A percentile compares a stretch with the other conserved stretches of the same genome.
These are phyloP conservation scores for Amauroascus verrucosus DNA, from an alignment of 2,329 filamentous ascomycete species.

Conservation along the genomic window DNA sequence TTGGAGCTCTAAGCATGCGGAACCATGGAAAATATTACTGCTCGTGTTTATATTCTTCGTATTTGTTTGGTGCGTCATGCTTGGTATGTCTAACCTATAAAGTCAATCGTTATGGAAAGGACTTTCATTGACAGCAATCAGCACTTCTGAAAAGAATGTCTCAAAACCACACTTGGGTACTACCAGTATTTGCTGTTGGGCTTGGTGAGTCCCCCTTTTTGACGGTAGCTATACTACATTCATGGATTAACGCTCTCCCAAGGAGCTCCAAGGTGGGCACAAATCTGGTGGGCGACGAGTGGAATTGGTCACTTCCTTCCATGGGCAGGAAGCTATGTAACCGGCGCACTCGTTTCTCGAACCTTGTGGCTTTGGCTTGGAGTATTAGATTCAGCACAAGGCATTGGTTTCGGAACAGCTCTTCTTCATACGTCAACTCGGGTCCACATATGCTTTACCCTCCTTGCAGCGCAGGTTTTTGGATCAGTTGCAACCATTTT, in stretches of 20 bases:
- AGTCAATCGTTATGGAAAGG: not conserved
- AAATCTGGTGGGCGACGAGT: conserved; percentile 56
- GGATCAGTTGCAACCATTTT: conserved; percentile 54
- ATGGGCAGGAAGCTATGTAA: conserved; percentile 48
- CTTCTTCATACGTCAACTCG: conserved; percentile 55
- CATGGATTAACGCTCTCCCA: not conserved
- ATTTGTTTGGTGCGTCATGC: conserved; percentile 44
- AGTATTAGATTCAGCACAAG: conserved; percentile 54
- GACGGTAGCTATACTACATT: not conserved
- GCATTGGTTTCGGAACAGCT: conserved; percentile 59
- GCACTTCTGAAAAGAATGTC: conserved; percentile 46
- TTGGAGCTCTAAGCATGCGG: conserved; percentile 48
- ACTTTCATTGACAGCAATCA: conserved; percentile 25
- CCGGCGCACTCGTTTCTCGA: conserved; percentile 47
- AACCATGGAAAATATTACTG: conserved; percentile 47
- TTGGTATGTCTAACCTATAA: conserved; percentile 17
- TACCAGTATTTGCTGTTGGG: conserved; percentile 58
- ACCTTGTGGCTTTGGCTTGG: conserved; percentile 58
- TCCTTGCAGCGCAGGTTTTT: conserved; percentile 47
- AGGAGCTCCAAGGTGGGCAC: conserved; percentile 54
- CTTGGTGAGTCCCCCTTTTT: conserved; percentile 32
- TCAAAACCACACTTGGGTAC: conserved; percentile 53
- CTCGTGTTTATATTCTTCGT: conserved; percentile 43
- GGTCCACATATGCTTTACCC: conserved; percentile 44
- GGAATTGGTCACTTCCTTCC: conserved; percentile 53